Evolutionary conservation across 331 rosid species (phyloP).

Genomic region (Acacia pycnantha): DNA sequence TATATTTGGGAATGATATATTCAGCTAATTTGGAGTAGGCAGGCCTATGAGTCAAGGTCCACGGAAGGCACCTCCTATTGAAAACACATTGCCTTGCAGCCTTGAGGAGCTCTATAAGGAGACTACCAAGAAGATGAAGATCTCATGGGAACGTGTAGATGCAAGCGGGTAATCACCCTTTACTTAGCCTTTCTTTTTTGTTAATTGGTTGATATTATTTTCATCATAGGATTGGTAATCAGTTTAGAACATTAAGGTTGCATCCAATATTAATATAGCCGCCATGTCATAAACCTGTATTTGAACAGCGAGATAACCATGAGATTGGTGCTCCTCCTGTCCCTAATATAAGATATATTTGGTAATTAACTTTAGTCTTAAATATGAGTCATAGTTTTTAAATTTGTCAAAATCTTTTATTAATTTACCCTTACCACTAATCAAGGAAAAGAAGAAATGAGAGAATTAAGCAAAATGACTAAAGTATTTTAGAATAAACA

Average conservation of each 20-base stretch:
- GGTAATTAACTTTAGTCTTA: too few species aligned
- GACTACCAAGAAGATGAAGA: slow-evolving; percentile 84
- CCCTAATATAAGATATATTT: too few species aligned
- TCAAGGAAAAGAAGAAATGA: too few species aligned
- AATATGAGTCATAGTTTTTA: too few species aligned
- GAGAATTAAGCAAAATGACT: too few species aligned
- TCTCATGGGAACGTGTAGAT: slow-evolving; percentile 65
- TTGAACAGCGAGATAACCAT: too few species aligned
- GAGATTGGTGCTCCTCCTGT: too few species aligned
- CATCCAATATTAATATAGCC: background rate
- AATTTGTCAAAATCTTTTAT: too few species aligned
- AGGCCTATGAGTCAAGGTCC: slow-evolving; percentile 64
- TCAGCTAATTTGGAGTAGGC: slow-evolving; percentile 60
- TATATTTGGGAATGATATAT: slow-evolving; percentile 34
- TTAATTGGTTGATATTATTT: background rate
- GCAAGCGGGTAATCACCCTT: slow-evolving; percentile 64
- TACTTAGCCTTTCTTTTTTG: background rate
- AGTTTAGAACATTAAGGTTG: background rate
- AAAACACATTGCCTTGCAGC: slow-evolving; percentile 62
- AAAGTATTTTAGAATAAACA: too few species aligned
- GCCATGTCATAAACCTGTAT: too few species aligned
- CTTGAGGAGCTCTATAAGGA: slow-evolving; percentile 89
- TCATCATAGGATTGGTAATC: background rate
- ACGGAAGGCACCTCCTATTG: slow-evolving; percentile 61
- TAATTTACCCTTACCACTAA: too few species aligned